phyloP scores from a whole-genome alignment of 164 flowering plant genomes.

The Euptelea pleiosperma region DNA sequence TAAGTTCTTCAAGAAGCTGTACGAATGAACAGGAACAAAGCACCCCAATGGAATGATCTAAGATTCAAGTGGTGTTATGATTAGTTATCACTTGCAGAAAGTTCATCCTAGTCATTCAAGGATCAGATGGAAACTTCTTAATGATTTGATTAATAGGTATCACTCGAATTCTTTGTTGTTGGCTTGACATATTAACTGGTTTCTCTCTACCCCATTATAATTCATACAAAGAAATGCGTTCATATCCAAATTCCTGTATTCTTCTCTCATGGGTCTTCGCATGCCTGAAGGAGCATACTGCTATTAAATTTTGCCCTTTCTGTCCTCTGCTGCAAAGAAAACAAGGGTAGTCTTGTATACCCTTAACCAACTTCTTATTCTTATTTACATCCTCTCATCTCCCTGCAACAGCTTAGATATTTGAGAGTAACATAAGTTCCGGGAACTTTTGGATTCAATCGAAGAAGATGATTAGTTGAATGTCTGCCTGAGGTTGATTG shows the following conservation, averaged over 20 bases:
- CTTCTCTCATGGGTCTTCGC: background rate
- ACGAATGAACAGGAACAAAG: too few species aligned
- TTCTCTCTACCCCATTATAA: background rate
- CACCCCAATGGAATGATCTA: too few species aligned
- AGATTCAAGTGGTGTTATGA: too few species aligned
- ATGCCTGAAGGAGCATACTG: background rate
- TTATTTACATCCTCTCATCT: slow-evolving; percentile 27
- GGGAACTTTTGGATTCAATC: slow-evolving; percentile 28
- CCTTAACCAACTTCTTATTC: slow-evolving; percentile 24
- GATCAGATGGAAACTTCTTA: too few species aligned
- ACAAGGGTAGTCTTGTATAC: slow-evolving; percentile 17
- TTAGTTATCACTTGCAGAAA: too few species aligned
- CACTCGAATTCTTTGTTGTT: too few species aligned
- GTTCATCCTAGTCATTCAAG: too few species aligned
- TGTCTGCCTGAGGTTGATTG: slow-evolving; percentile 20
- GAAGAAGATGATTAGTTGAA: slow-evolving; percentile 18
- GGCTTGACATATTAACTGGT: too few species aligned
- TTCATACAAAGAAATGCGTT: background rate
- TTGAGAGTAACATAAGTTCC: slow-evolving; percentile 30
- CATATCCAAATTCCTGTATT: background rate
- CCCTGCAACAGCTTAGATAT: slow-evolving; percentile 27
- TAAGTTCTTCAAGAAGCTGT: background rate
- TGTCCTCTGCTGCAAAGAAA: slow-evolving; percentile 22
- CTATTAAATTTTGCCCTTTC: background rate
- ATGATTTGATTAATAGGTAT: too few species aligned